Evolutionary conservation across 2,329 filamentous ascomycete genomes (phyloP).

Genomic region (Aspergillus hortae): DNA sequence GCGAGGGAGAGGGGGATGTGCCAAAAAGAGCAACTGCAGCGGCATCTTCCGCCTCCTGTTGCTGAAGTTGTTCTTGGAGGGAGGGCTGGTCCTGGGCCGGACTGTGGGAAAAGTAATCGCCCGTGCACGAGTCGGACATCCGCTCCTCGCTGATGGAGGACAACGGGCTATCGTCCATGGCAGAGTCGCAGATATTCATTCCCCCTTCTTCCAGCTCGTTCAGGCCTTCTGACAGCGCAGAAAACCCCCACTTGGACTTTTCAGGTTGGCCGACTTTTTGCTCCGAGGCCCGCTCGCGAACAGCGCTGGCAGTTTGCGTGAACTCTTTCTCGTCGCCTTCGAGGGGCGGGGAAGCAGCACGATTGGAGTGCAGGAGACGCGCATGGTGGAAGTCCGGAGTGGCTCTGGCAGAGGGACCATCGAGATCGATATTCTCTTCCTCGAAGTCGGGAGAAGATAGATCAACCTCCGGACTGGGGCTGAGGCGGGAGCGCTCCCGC

Average conservation of each 20-base stretch:
- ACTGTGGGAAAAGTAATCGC: constrained; percentile 34
- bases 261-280: constrained; percentile 29
- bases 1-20: constrained; percentile 41
- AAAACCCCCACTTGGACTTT: constrained; percentile 27
- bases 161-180: constrained; percentile 30
- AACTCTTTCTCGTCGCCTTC: constrained; percentile 97
- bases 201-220: constrained; percentile 25
- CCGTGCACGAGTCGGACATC: constrained; percentile 29
- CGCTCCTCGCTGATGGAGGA: constrained; percentile 27
- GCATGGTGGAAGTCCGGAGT: constrained; percentile 55
- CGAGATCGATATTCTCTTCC: constrained; percentile 56
- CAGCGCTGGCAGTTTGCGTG: constrained; percentile 85
- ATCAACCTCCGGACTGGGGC: constrained; percentile 90
- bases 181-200: constrained; percentile 26
- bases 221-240: constrained; percentile 45
- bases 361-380: constrained; percentile 59
- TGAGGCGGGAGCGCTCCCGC: constrained; percentile 63
- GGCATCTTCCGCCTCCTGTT: constrained; percentile 31
- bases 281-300: constrained; percentile 57
- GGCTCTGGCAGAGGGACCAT: constrained; percentile 50
- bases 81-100: constrained; percentile 18
- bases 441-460: constrained; percentile 84
- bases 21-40: constrained; percentile 36
- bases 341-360: constrained; percentile 79
- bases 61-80: constrained; percentile 15